Evolutionary conservation across 495 filamentous ascomycete genomes (phyloP), one percentile per base, ranked within the genome.

Genomic region (Letharia lupina): DNA sequence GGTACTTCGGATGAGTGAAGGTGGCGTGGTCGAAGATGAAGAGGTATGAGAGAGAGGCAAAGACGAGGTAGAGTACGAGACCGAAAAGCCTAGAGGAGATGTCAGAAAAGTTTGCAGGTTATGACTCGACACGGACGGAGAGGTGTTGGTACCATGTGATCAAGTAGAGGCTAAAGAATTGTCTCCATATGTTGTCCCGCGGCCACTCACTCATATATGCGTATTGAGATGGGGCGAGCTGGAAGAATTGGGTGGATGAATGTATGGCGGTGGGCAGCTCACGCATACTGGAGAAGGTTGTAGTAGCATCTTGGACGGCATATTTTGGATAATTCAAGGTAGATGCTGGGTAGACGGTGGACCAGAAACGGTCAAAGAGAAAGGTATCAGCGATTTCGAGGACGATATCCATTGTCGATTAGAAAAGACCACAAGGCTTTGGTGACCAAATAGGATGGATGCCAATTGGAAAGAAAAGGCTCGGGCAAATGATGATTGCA

Each of bases 11-110:
- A 74, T 98, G 94, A 15, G 89, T 80, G 79, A 91, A 86, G 69
- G 89, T 93, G 28, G 84, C 82, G 74, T 98, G 91, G 77, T 98
- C 93, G 82, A 96, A 98, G 77, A 98, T 80, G 82, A 96, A 93
- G 71, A 87, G 65, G 80, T 96, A 98, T 41, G 91, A 96, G 39
- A 96, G 80, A 48, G 87, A 82, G 28, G 93, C 87, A 73, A 87
- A 91, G 67, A 90, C 67, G 75, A 93, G 96, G 81, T 98, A 98
- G 68, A 92, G 77, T 52, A 91, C 68, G 39, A 91, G 75, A 65
- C 93, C 91, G 71, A 94, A 95, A 70, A 96, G 73, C 87, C 92
- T 96, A 72, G 45, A 37, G 42, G 45, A 65, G 64, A 65, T 58
- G 40, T 64, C 31, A 67, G 23, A 18, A 48, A 18, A 4, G 2